Evolutionary conservation across 192 early-diverging fungal species (phyloP).

Genomic region (Dimargaris verticillata): DNA sequence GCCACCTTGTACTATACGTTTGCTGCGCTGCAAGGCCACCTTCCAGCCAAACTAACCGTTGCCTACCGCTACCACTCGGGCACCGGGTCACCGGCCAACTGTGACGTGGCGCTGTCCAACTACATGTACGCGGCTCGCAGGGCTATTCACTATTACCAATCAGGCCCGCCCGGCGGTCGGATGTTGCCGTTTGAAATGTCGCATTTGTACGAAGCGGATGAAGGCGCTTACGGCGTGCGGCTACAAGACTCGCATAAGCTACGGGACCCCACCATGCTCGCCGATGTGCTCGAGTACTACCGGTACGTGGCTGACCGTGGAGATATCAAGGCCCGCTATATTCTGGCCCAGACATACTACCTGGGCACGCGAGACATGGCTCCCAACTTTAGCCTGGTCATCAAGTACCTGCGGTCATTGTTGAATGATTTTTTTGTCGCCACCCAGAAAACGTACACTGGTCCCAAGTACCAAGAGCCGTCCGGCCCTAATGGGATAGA

Average conservation of each 20-base stretch:
- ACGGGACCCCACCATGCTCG: constrained; percentile 34
- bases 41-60: constrained; percentile 61
- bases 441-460: neutral
- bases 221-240: constrained; percentile 72
- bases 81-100: constrained; percentile 62
- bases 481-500: too few relatives aligned
- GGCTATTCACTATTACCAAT: constrained; percentile 43
- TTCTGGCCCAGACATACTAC: constrained; percentile 71
- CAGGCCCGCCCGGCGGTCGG: constrained; percentile 73
- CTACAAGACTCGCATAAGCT: constrained; percentile 14
- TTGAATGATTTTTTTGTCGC: neutral
- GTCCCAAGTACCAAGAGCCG: constrained; percentile 3
- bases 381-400: constrained; percentile 16
- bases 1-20: constrained; percentile 63
- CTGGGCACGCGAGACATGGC: constrained; percentile 36
- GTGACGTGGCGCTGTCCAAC: constrained; percentile 55
- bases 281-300: constrained; percentile 68
- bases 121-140: constrained; percentile 69
- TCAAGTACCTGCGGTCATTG: constrained; percentile 18
- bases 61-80: constrained; percentile 72
- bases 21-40: constrained; percentile 59
- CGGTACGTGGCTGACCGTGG: constrained; percentile 46
- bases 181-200: constrained; percentile 44
- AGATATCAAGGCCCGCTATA: constrained; percentile 42
- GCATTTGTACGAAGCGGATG: constrained; percentile 55